Conservation (phyloP, 2,329 filamentous ascomycete genomes). For the Stenocarpella maydis region DNA sequence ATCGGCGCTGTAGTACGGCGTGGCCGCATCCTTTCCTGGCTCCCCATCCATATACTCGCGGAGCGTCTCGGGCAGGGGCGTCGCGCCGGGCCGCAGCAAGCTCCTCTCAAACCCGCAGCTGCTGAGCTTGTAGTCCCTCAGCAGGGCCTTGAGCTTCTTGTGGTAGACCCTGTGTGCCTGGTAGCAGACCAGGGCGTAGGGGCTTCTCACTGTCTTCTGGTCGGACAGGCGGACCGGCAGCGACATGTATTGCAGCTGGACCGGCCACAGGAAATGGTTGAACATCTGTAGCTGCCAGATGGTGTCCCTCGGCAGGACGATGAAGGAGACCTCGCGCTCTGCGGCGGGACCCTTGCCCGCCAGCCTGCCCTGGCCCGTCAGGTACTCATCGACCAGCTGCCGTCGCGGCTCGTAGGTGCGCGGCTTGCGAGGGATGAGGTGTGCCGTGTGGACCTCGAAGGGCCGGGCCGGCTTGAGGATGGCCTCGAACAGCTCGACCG, state of each 20-base stretch:
- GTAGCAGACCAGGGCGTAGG: conserved; percentile 28
- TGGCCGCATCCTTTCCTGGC: conserved; percentile 13
- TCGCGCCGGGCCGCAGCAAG: conserved; percentile 8
- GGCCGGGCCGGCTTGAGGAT: conserved; percentile 25
- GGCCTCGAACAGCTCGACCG: conserved; percentile 28
- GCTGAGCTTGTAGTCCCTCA: conserved; percentile 22
- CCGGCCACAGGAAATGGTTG: conserved; percentile 25
- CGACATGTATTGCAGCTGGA: conserved; percentile 27
- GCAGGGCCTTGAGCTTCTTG: conserved; percentile 28
- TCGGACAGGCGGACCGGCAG: conserved; percentile 22
- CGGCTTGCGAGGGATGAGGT: conserved; percentile 22
- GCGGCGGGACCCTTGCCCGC: conserved; percentile 7
- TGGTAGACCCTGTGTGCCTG: conserved; percentile 30
- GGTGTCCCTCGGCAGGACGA: conserved; percentile 17
- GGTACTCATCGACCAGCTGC: conserved; percentile 25
- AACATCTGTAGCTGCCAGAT: conserved; percentile 30
- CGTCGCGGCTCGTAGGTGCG: neutral
- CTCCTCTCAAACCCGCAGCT: conserved; percentile 13
- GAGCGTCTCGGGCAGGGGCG: conserved; percentile 25
- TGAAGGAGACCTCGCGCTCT: conserved; percentile 25
- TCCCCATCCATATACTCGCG: conserved; percentile 21
- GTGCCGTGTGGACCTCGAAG: conserved; percentile 21
- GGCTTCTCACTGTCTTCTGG: conserved; percentile 10
- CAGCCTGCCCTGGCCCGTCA: conserved; percentile 24
- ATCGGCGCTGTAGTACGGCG: conserved; percentile 15